Evolutionary conservation across 495 filamentous ascomycete genomes (phyloP).

Genomic region (Annulohypoxylon moriforme): DNA sequence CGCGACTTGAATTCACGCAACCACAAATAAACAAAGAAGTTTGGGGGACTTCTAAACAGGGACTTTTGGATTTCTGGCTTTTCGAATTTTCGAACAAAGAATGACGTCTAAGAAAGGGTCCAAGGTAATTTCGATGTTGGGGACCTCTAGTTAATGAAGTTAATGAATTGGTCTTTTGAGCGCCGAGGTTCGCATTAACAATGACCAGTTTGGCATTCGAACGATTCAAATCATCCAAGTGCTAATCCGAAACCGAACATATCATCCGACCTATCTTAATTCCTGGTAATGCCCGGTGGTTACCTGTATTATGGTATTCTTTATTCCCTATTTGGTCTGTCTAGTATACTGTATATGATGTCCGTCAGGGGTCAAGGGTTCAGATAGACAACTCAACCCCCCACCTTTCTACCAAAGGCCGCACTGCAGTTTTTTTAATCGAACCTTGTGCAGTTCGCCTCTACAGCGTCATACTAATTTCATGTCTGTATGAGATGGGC

Average conservation of each 20-base stretch:
- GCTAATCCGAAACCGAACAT: not conserved
- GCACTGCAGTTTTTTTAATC: constrained; percentile 31
- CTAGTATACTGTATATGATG: constrained; percentile 1
- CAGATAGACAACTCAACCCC: constrained; percentile 35
- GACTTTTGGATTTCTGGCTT: not conserved
- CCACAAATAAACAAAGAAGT: constrained; percentile 32
- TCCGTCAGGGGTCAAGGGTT: constrained; percentile 28
- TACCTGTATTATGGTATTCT: not conserved
- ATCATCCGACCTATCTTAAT: not conserved
- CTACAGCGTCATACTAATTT: constrained; percentile 20
- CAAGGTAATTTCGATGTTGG: not conserved
- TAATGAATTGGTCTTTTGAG: not conserved
- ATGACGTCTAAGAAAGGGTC: not conserved
- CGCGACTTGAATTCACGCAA: constrained; percentile 16
- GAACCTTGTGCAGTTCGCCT: constrained; percentile 30
- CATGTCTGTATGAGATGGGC: constrained; percentile 8
- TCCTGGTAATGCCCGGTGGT: not conserved
- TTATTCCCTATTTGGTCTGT: not conserved
- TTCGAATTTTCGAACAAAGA: not conserved
- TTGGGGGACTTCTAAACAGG: not conserved
- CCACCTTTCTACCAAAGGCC: constrained; percentile 19
- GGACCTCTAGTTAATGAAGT: not conserved
- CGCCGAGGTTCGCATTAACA: too few relatives aligned
- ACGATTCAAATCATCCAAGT: not conserved
- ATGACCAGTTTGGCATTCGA: not conserved